A percentile compares a stretch with the other conserved stretches of the same genome.
Evolutionary conservation across 495 filamentous ascomycete species (phyloP).

Genomic region (Trypethelium eluteriae): DNA sequence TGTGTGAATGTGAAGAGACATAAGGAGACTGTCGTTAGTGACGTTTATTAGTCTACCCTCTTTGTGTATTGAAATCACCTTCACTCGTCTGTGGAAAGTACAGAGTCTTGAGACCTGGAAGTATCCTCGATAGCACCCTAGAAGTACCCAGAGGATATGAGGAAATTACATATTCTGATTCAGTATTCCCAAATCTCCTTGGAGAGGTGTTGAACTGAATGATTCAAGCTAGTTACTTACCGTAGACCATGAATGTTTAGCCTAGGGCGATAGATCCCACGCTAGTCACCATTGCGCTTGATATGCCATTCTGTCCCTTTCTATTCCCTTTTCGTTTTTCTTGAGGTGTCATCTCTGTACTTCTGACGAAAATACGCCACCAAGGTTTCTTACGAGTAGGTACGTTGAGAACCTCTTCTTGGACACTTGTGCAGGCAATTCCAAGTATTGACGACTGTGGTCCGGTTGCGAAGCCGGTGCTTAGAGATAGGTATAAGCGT

Average conservation of each 20-base stretch:
- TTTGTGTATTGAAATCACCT: neutral
- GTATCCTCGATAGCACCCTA: neutral
- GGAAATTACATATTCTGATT: neutral
- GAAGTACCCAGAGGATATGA: neutral
- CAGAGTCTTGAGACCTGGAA: constrained; percentile 1
- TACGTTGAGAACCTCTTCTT: constrained; percentile 1
- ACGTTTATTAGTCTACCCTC: constrained; percentile 1
- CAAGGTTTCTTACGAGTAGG: neutral
- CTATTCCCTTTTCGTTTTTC: constrained; percentile 1
- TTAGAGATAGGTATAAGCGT: neutral
- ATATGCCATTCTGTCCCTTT: constrained; percentile 1
- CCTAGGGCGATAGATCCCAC: neutral
- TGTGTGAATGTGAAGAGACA: constrained; percentile 1
- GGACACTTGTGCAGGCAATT: constrained; percentile 1
- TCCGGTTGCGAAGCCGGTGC: neutral
- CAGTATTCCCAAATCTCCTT: constrained; percentile 1
- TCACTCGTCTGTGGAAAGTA: constrained; percentile 1
- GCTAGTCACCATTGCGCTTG: neutral
- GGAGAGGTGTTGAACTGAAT: neutral
- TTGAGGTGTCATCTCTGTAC: neutral
- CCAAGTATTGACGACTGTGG: neutral
- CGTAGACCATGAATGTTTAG: neutral
- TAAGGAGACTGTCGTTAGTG: neutral
- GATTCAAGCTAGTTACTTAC: neutral
- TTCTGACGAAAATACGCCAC: neutral